Evolutionary conservation across 1,139 yeast species (phyloP).

Genomic region (Hyphopichia pseudoburtonii): DNA sequence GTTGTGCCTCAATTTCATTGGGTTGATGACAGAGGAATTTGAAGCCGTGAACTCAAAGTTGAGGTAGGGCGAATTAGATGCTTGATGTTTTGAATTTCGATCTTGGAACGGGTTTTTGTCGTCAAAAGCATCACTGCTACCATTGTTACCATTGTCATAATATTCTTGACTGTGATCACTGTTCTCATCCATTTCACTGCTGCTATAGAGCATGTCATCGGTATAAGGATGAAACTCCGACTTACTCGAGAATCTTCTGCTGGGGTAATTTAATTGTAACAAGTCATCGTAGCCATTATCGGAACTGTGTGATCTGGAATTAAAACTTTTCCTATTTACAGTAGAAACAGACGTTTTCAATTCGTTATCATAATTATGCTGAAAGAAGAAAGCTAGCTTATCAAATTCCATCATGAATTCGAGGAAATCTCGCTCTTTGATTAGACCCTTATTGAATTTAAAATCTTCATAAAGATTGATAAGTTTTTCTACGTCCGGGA

Average conservation of each 20-base stretch:
- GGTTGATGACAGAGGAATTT: neutral
- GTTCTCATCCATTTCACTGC: constrained; percentile 1
- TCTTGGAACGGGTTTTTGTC: neutral
- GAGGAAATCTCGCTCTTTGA: constrained; percentile 60
- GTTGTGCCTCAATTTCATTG: neutral
- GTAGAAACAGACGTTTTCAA: neutral
- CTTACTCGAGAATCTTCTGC: constrained; percentile 1
- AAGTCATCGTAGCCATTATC: constrained; percentile 3
- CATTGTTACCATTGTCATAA: neutral
- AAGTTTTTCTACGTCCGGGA: constrained; percentile 30
- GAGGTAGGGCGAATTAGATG: neutral
- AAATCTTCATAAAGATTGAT: constrained; percentile 65
- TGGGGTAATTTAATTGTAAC: neutral
- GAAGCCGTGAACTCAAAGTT: neutral
- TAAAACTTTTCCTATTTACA: neutral
- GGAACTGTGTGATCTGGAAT: constrained; percentile 1
- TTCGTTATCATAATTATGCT: constrained; percentile 1
- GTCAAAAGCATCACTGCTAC: neutral
- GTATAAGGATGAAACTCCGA: neutral
- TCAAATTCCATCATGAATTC: constrained; percentile 50
- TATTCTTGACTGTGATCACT: neutral
- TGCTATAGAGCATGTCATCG: constrained; percentile 1
- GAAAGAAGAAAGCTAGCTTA: constrained; percentile 16
- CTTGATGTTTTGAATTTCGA: neutral
- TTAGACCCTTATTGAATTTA: constrained; percentile 64